A percentile compares a stretch with the other conserved stretches of the same genome.
Conservation (phyloP, 148 eudicot genomes). For the Pouteria glomerata region DNA sequence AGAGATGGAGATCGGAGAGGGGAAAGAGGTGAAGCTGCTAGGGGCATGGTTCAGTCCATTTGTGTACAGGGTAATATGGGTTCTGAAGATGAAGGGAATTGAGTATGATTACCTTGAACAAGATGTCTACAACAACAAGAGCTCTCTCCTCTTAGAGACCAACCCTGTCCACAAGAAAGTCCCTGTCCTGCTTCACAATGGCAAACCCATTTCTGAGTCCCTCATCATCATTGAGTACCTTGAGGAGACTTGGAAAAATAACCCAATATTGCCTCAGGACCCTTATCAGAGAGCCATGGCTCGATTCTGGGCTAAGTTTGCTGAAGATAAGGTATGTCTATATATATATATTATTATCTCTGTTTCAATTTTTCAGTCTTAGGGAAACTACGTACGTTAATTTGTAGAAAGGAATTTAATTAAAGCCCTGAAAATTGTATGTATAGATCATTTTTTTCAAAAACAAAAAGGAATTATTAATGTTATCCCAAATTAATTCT, state of each 20-base stretch:
- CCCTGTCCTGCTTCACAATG: not conserved
- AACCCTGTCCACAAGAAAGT: not conserved
- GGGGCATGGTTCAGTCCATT: not conserved
- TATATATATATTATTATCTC: not conserved
- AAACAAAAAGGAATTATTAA: too few relatives aligned
- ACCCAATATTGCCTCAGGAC: not conserved
- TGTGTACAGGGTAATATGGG: not conserved
- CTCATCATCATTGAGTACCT: constrained; percentile 3
- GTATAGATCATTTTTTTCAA: too few relatives aligned
- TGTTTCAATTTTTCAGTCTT: not conserved
- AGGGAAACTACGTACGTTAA: too few relatives aligned
- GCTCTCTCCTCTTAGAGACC: not conserved
- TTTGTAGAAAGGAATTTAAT: too few relatives aligned
- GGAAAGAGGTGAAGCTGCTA: constrained; percentile 1
- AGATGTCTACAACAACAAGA: constrained; percentile 7
- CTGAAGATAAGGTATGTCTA: not conserved
- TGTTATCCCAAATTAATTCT: too few relatives aligned
- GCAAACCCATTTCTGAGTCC: not conserved
- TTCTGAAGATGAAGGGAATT: not conserved
- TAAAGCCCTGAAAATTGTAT: too few relatives aligned
- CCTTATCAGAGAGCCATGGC: constrained; percentile 1
- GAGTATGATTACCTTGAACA: not conserved
- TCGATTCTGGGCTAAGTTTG: not conserved
- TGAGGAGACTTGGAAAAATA: not conserved
- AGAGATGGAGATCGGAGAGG: not conserved